Conservation (phyloP, 2,329 filamentous ascomycete species). For the Biscogniauxia sp. region DNA sequence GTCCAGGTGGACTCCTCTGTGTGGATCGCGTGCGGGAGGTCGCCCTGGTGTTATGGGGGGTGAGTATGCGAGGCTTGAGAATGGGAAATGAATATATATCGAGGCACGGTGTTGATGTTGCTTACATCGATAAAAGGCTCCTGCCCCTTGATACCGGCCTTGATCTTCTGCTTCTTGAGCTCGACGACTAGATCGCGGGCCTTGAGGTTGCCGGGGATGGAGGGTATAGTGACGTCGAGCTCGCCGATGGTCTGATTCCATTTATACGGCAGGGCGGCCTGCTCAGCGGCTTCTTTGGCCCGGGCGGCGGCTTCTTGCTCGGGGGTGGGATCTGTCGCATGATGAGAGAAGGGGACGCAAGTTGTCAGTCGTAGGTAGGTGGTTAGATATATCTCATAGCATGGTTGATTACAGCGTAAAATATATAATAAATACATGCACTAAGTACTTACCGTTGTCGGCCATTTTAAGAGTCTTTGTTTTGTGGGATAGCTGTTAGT, state of each 20-base stretch:
- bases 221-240: conserved; percentile 69
- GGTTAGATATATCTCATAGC: neutral
- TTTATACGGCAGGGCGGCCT: conserved; percentile 90
- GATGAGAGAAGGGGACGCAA: neutral
- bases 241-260: conserved; percentile 94
- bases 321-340: conserved; percentile 48
- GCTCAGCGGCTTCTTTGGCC: conserved; percentile 79
- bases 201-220: conserved; percentile 79
- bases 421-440: neutral
- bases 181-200: conserved; percentile 79
- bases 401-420: neutral
- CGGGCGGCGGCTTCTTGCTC: conserved; percentile 58
- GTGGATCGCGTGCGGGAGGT: conserved; percentile 74
- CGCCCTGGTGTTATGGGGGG: conserved; percentile 58
- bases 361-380: too few relatives aligned
- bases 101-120: conserved; percentile 8
- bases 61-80: neutral
- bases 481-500: too few relatives aligned
- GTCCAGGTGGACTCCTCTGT: conserved; percentile 95
- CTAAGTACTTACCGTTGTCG: conserved; percentile 23
- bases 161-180: conserved; percentile 74
- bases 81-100: neutral
- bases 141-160: conserved; percentile 84
- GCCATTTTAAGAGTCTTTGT: conserved; percentile 14
- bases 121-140: conserved; percentile 76